Evolutionary conservation across 768 basidiomycete species (phyloP), one percentile per base, ranked within the genome.

Genomic region (Serpula lacrymans): DNA sequence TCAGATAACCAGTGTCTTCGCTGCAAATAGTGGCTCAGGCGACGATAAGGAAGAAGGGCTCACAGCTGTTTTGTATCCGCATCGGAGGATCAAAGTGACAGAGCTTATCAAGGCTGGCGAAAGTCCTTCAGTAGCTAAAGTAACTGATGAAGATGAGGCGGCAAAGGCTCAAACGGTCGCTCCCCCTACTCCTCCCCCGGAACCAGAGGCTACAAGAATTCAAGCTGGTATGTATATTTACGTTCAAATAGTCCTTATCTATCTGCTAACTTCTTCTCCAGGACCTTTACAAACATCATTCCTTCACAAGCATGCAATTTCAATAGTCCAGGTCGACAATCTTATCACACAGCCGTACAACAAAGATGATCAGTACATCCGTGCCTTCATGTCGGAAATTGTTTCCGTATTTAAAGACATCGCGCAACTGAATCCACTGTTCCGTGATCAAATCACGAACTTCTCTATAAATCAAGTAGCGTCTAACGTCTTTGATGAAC

Each of bases 331-430:
- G 47, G 84, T 96, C 23, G 80, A 82, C 20, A 97, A 97, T 57
- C 76, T 96, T 34, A 57, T 64, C 20, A 85, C 89, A 4, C 78
- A 84, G 46, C 80, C 90, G 0, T 94, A 85, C 70, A 81, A 84
- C 69, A 90, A 94, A 59, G 89, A 93, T 60, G 84, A 93, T 64
- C 93, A 96, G 60, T 87, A 94, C 61, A 84, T 95, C 51, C 87
- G 92, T 20, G 95, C 95, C 4, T 88, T 96, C 65, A 94, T 92
- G 80, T 84, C 85, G 30, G 95, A 98, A 65, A 91, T 98, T 45
- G 87, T 98, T 49, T 85, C 88, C 32, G 91, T 94, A 27, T 97
- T 98, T 79, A 98, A 98, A 71, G 94, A 97, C 57, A 96, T 98
- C 45, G 94, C 94, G 0, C 90, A 94, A 60, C 77, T 97, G 30